Evolutionary conservation across 1,139 yeast species (phyloP), one percentile per base, ranked within the genome.

Genomic region (Saccharomyces pastorianus): DNA sequence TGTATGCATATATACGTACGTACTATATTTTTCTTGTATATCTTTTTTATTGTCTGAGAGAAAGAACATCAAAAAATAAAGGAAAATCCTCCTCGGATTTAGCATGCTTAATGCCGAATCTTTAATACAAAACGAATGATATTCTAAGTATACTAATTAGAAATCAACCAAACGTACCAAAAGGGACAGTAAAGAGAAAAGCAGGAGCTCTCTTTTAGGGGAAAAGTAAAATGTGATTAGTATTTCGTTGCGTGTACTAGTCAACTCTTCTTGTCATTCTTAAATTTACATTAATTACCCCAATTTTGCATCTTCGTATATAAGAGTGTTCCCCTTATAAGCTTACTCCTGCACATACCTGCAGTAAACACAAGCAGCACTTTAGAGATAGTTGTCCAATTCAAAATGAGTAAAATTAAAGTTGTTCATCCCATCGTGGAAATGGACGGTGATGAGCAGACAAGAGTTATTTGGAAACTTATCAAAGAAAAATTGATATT

Each of bases 381-480:
- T 23, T 23, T 23, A 11, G 6, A 17, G 20, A 4, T 46, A 13
- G 11, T 14, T 26, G 13, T 14, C 8, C 17, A 23, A 14, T 9
- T 4, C 6, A 54, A 31, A 41, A 59, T 64, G 59, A 38, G 65
- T 56, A 90, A 89, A 71, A 85, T 90, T 73, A 79, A 83, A 66
- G 97, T 90, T 57, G 80, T 83, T 71, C 85, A 81, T 66, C 97
- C 97, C 66, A 78, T 90, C 63, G 97, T 90, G 62, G 97, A 91
- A 71, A 79, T 91, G 79, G 97, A 90, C 67, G 97, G 97, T 64
- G 97, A 90, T 71, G 97, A 90, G 73, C 87, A 83, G 93, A 88
- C 95, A 68, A 80, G 95, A 70, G 86, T 89, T 69, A 88, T 89
- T 74, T 89, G 96, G 96, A 79, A 85, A 64, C 77, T 82, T 68